Conservation (phyloP, 768 basidiomycete species). For the Amanita pseudoporphyria region DNA sequence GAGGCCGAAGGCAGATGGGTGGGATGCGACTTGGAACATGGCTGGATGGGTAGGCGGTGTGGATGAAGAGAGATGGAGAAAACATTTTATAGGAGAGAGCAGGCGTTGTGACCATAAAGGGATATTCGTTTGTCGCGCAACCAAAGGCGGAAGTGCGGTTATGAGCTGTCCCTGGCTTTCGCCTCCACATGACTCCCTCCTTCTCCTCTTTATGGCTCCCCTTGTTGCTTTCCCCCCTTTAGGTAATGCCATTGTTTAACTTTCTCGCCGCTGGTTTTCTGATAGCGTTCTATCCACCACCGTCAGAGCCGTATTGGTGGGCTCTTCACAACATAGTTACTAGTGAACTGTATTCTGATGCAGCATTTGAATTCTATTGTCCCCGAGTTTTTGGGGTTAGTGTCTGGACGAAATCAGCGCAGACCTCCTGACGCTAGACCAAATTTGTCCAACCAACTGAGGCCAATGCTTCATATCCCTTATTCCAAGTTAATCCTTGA, state of each 20-base stretch:
- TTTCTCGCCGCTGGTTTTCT: no score
- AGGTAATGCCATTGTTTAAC: background rate
- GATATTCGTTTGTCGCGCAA: constrained; percentile 29
- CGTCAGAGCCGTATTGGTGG: no score
- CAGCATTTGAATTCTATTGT: no score
- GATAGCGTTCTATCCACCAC: no score
- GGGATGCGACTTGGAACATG: constrained; percentile 42
- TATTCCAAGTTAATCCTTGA: no score
- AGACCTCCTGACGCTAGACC: no score
- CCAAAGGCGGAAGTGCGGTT: constrained; percentile 16
- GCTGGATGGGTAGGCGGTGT: constrained; percentile 5
- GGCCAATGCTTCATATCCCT: no score
- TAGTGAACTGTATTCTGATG: no score
- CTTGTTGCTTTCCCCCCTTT: background rate
- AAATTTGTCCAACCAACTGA: no score
- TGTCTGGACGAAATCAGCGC: no score
- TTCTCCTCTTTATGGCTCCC: background rate
- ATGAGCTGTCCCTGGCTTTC: background rate
- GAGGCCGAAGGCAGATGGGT: constrained; percentile 29
- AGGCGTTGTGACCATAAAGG: constrained; percentile 21
- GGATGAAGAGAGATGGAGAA: constrained; percentile 1
- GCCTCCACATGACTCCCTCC: background rate
- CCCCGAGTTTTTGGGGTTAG: no score
- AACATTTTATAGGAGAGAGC: constrained; percentile 11
- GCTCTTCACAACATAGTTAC: no score